Conservation (phyloP, 2,329 filamentous ascomycete species). For the Amauroascus verrucosus region DNA sequence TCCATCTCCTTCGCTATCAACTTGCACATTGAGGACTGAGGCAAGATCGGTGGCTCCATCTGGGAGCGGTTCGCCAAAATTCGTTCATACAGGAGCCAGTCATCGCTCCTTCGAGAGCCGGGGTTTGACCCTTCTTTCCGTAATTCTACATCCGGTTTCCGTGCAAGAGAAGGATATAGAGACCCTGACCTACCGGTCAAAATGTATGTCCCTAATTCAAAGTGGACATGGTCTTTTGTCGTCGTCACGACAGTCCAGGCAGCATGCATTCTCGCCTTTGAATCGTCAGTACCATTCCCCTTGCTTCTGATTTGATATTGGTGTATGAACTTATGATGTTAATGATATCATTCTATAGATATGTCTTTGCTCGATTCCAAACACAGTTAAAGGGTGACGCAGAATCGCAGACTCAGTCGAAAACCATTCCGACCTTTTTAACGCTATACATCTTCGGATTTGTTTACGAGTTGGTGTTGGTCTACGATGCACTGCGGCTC, state of each 20-base stretch:
- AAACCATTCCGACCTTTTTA: conserved; percentile 84
- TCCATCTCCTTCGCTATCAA: not conserved
- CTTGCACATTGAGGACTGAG: conserved; percentile 1
- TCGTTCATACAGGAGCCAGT: conserved; percentile 46
- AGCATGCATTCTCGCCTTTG: conserved; percentile 67
- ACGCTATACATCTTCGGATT: conserved; percentile 97
- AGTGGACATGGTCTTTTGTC: conserved; percentile 84
- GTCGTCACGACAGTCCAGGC: conserved; percentile 64
- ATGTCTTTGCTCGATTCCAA: conserved; percentile 84
- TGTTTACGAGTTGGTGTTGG: conserved; percentile 77
- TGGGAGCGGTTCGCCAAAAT: conserved; percentile 42
- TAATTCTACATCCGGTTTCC: conserved; percentile 40
- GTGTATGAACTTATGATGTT: too few species aligned
- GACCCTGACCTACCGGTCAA: conserved; percentile 27
- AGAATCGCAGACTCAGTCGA: conserved; percentile 35
- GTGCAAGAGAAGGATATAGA: conserved; percentile 44
- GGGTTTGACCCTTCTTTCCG: conserved; percentile 38
- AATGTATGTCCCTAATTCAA: conserved; percentile 66
- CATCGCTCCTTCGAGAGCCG: conserved; percentile 51
- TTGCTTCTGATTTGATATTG: not conserved
- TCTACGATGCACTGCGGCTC: conserved; percentile 83
- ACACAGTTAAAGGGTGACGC: conserved; percentile 37
- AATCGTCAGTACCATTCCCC: conserved; percentile 56
- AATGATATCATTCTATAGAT: too few species aligned
- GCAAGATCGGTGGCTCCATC: conserved; percentile 24